Evolutionary conservation across 2,329 filamentous ascomycete species (phyloP), one percentile per base, ranked within the genome.

Genomic region (Fusarium sp.): DNA sequence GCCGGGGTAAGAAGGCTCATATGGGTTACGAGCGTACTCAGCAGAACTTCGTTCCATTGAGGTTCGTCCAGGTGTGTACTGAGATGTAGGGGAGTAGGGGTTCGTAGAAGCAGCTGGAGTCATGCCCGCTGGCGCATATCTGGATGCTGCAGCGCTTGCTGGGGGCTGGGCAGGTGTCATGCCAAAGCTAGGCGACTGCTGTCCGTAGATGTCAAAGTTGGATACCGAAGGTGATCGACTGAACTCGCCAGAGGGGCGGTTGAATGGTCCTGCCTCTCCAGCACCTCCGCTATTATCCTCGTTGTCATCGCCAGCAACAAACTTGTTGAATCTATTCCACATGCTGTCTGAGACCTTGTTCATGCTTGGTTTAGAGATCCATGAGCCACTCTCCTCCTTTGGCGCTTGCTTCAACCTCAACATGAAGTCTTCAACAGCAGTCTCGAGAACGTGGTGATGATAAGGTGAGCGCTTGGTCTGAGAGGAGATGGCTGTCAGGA

Each of bases 291-390:
- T 92, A 60, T 88, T 89, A 60, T 97, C 94, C 61, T 97, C 94
- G 53, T 88, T 88, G 56, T 98, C 95, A 62, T 98, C 95, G 15
- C 96, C 97, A 52, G 92, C 90, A 64, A 99, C 94, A 76, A 99
- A 99, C 75, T 94, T 98, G 81, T 94, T 98, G 81, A 99, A 98
- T 62, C 92, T 94, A 69, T 90, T 94, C 87, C 94, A 94, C 77
- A 98, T 89, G 34, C 92, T 94, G 65, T 92, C 94, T 3, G 94
- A 96, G 1, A 98, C 94, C 80, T 97, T 97, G 79, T 97, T 94
- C 88, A 98, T 97, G 78, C 90, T 98, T 8, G 95, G 94, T 79
- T 96, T 97, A 2, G 94, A 92, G 53, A 99, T 96, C 93, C 95
- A 97, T 3, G 94, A 95, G 21, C 89, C 90, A 8, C 90, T 91